Base-by-base conservation (phyloP, 2,329 filamentous ascomycete genomes). In the Alternaria viburni region DNA sequence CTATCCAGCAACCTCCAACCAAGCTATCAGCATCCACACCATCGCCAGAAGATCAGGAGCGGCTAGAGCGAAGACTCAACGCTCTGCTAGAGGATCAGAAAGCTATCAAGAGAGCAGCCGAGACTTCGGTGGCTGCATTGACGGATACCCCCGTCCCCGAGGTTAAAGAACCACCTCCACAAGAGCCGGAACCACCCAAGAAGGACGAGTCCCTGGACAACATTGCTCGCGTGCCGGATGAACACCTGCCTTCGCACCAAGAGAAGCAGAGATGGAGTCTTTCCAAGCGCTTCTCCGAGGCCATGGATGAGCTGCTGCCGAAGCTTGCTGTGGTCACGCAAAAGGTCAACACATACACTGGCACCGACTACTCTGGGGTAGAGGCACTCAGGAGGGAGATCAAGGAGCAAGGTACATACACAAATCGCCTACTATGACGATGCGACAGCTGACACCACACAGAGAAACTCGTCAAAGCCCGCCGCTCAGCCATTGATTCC, bases 331-430 rank as follows among this genome's bases (percentile, higher is more conserved):
- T 91, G 55, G 94, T 94, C 5, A 93, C 93, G 2, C 92, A 96
- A 77, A 91, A 92, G 62, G 88, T 99, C 80, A 99, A 97, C 81
- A 93, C 94, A 74, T 88, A 97, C 57, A 99, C 96, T 3, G 96
- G 96, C 17, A 86, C 84, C n/a, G 84, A 86, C 69, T 99, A 98
- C 83, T 91, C 92, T 1, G 89, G 91, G 46, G 98, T 99, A 79
- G 94, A 97, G 79, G 84, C 88, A 23, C 87, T 99, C 70, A 96
- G 97, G 78, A 82, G 84, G 10, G 88, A 91, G 62, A 98, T 98
- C 79, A 86, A 89, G 15, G 79, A 82, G 21, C 91, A 90, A 81
- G 87, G 86, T 87, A 82, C 21, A 17, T 8, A 8, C 3, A 3
- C 5, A 5, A 11, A 1, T 6, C 28, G 4, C 15, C 9, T 23